Evolutionary conservation across 2,329 filamentous ascomycete genomes (phyloP).

Genomic region (Cladosporium sp.): DNA sequence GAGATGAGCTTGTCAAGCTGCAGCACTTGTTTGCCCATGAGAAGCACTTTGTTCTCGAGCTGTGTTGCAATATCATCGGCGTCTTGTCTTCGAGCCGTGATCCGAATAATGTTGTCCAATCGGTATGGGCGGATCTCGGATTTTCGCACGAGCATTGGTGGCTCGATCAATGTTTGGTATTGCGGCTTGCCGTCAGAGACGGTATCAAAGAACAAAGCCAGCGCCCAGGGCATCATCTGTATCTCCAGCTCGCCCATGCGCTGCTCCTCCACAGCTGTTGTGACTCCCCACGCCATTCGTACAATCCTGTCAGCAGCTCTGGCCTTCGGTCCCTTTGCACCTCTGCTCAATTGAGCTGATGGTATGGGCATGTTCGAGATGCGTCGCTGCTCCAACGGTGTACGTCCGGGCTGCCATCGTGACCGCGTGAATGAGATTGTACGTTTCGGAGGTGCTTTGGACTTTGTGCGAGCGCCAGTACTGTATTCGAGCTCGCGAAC

Average conservation of each 20-base stretch:
- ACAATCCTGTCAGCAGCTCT: conserved; percentile 24
- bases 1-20: conserved; percentile 15
- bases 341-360: neutral
- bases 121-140: conserved; percentile 20
- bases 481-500: neutral
- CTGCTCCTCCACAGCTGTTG: conserved; percentile 22
- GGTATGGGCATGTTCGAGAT: conserved; percentile 1
- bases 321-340: neutral
- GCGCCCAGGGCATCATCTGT: conserved; percentile 24
- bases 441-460: neutral
- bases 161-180: conserved; percentile 19
- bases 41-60: conserved; percentile 19
- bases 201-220: conserved; percentile 25
- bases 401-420: conserved; percentile 23
- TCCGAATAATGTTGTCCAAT: conserved; percentile 24
- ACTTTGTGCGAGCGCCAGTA: no score
- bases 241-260: conserved; percentile 25
- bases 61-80: conserved; percentile 25
- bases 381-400: conserved; percentile 21
- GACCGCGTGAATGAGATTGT: conserved; percentile 6
- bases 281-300: conserved; percentile 25
- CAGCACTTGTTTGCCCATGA: conserved; percentile 15
- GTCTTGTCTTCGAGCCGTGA: conserved; percentile 27
- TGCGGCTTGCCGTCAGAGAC: conserved; percentile 12
- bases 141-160: conserved; percentile 19